These are phyloP conservation scores for Sporopachydermia lactativora DNA, from an alignment of 805 yeast species.

Conservation along the genomic window DNA sequence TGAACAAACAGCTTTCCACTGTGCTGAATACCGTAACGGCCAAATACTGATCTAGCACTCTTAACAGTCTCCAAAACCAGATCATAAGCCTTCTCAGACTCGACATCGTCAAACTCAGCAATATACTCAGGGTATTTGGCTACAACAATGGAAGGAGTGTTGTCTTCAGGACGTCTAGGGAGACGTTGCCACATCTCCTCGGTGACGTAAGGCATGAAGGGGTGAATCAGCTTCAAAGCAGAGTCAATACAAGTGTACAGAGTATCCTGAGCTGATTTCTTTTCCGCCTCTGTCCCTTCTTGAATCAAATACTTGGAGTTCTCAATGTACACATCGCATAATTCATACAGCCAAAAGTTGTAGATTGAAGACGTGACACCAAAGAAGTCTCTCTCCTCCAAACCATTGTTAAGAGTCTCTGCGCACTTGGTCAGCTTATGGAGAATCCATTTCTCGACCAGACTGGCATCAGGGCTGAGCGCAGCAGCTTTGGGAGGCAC, in stretches of 20 bases:
- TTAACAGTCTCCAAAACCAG: slow-evolving; percentile 76
- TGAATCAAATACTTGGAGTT: slow-evolving; percentile 86
- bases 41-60: slow-evolving; percentile 79
- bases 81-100: slow-evolving; percentile 66
- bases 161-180: slow-evolving; percentile 71
- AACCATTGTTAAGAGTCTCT: slow-evolving; percentile 42
- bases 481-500: slow-evolving; percentile 40
- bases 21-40: slow-evolving; percentile 82
- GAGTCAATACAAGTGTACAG: slow-evolving; percentile 86
- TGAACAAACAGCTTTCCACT: slow-evolving; percentile 80
- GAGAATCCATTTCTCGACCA: slow-evolving; percentile 95
- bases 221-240: slow-evolving; percentile 85
- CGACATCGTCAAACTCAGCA: slow-evolving; percentile 43
- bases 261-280: slow-evolving; percentile 86
- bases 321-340: slow-evolving; percentile 97
- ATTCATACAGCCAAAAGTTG: slow-evolving; percentile 86
- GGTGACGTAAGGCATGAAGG: slow-evolving; percentile 95
- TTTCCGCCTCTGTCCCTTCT: slow-evolving; percentile 79
- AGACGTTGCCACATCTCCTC: slow-evolving; percentile 99
- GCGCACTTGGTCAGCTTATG: slow-evolving; percentile 69
- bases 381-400: slow-evolving; percentile 81
- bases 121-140: slow-evolving; percentile 67
- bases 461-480: slow-evolving; percentile 65
- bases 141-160: slow-evolving; percentile 54
- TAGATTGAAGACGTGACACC: slow-evolving; percentile 79